Conservation (phyloP, 139 green algal species). For the Chlorella sp. region DNA sequence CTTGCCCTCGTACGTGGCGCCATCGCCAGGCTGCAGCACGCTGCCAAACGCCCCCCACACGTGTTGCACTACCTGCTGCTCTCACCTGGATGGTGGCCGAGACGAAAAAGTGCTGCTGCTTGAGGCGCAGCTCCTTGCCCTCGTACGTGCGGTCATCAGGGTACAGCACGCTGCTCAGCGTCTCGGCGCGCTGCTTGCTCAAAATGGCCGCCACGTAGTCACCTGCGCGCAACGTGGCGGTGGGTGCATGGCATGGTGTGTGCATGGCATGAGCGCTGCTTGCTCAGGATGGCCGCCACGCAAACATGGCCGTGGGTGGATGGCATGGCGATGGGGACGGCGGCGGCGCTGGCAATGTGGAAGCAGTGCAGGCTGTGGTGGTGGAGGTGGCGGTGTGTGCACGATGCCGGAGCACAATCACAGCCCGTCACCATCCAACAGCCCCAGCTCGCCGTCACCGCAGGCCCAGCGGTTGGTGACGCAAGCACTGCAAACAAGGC, state of each 20-base stretch:
- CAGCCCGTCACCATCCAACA: no score
- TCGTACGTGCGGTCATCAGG: slow-evolving; percentile 95
- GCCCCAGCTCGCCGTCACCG: no score
- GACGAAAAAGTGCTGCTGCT: slow-evolving; percentile 99
- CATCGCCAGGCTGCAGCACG: slow-evolving; percentile 98
- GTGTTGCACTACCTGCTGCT: no score
- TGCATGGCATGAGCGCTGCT: neutral
- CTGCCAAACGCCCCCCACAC: slow-evolving; percentile 92
- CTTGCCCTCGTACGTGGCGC: slow-evolving; percentile 95
- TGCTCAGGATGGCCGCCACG: no score
- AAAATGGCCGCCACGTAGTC: slow-evolving; percentile 85
- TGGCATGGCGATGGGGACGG: no score
- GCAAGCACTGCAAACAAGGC: no score
- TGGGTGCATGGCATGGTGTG: neutral
- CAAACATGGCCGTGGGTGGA: no score
- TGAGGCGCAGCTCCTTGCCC: slow-evolving; percentile 96
- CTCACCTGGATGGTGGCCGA: slow-evolving; percentile 85
- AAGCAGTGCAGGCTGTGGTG: no score
- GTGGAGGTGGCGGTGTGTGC: no score
- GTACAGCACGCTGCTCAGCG: slow-evolving; percentile 94
- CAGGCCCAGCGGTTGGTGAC: no score
- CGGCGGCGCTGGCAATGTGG: no score
- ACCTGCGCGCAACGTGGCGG: slow-evolving; percentile 11
- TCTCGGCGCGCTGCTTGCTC: slow-evolving; percentile 93
- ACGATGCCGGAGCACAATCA: no score